phyloP scores from a whole-genome alignment of 129 eudicot genomes.

The Flaveria ramosissima region DNA sequence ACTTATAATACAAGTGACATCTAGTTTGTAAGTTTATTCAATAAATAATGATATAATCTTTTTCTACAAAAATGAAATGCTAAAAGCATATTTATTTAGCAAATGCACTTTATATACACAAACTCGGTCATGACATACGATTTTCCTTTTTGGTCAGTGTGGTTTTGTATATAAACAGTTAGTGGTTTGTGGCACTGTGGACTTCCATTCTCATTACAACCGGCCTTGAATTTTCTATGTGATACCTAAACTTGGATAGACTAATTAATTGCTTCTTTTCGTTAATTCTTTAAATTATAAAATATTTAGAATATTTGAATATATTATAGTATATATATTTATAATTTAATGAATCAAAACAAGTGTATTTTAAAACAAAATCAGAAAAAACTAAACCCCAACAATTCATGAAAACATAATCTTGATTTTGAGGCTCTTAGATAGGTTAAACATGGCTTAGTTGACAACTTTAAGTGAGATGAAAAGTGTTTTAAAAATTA shows the following conservation, averaged over 20 bases:
- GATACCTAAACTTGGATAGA: slow-evolving; percentile 15
- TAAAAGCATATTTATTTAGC: background rate
- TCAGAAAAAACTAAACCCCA: too few species aligned
- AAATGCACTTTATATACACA: background rate
- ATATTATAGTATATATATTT: too few species aligned
- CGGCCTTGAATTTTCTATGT: slow-evolving; percentile 10
- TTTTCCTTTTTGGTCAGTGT: background rate
- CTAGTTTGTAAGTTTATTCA: background rate
- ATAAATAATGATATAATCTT: background rate
- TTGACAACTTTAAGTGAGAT: too few species aligned
- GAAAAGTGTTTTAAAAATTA: too few species aligned
- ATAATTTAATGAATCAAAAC: too few species aligned
- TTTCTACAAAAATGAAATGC: background rate
- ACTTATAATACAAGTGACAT: background rate
- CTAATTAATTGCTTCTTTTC: background rate
- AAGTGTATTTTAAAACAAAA: too few species aligned
- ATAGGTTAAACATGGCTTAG: too few species aligned
- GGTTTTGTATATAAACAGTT: slow-evolving; percentile 7
- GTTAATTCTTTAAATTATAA: background rate
- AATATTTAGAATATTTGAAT: background rate
- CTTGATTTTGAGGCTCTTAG: too few species aligned
- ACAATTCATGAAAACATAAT: too few species aligned
- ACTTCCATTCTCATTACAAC: background rate
- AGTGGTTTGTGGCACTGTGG: slow-evolving; percentile 10
- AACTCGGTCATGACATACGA: background rate